Evolutionary conservation across 2,329 filamentous ascomycete species (phyloP), one percentile per base, ranked within the genome.

Genomic region (Penicillium fuscoglaucum): DNA sequence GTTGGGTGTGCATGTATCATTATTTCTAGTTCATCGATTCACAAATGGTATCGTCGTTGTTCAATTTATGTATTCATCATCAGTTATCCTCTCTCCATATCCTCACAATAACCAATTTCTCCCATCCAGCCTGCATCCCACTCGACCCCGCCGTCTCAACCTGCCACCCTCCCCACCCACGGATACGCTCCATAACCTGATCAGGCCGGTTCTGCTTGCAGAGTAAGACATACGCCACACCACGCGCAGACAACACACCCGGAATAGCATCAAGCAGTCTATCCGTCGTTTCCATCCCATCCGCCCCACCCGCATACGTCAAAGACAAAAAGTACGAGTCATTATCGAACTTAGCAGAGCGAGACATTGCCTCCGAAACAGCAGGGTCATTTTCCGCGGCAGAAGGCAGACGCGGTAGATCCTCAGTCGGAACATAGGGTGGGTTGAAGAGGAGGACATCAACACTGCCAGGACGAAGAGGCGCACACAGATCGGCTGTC

Each of bases 361-460:
- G 60, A 12, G 66, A 71, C 54, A 65, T 59, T 12, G 68, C 63
- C 50, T 68, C 55, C 28, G 64, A 64, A 2, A 68, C 67, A 70
- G 73, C 51, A 59, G 66, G 55, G 50, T 67, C 55, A 46, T 66
- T 61, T 19, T 66, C 62, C 15, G 60, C 57, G 6, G 63, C 55
- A 1, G 61, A 62, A 6, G 82, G 76, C 37, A 83, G 75, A 26
- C 76, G 72, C 1, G 93, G 93, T 59, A 96, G 77, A 41, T 87
- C 84, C 28, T 88, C 83, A 2, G 93, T 96, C 2, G 95, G 95
- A 15, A 99, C 95, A 72, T 99, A 99, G 0, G 95, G 95, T 53
- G 95, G 95, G 72, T 99, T 99, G 82, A 98, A 99, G 29, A 99
- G 83, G 61, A 99, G 82, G 12, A 99, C 83, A 71, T 99, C 95